Base-by-base conservation (phyloP, 306 rosid species). In the Sophora flavescens region DNA sequence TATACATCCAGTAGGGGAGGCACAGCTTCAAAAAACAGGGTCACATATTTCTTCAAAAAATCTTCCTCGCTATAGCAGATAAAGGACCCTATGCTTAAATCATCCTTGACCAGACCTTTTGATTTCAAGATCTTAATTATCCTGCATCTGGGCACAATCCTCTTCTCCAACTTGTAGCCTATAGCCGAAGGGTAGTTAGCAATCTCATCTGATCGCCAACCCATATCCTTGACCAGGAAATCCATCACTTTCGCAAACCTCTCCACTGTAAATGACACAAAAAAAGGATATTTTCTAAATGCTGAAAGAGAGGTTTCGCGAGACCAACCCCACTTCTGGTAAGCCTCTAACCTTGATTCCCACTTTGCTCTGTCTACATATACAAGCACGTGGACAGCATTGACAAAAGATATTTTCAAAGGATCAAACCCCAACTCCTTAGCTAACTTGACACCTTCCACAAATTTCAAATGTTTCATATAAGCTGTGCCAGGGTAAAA, bases 271-370 rank as follows among this genome's bases (percentile, higher is more conserved):
- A 11, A 47, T 14, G 5, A 2, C 82, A 85, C 64, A 63, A 54
- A 58, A 33, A 14, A n/a, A 0, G 86, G 86, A 58, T 0, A 36
- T 78, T 26, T 81, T 59, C 39, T 78, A 44, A 82, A 85, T 4
- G 86, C 81, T 11, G 36, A 30, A 54, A 75, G 36, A 35, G 57
- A 9, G 2, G 48, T 73, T 33, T 76, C 74, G 18, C 41, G 8
- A 13, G 86, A 65, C 80, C 82, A 75, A 71, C 84, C 82, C 76
- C 82, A 85, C 16, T 62, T 79, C 71, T 12, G 47, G 33, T 70
- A 65, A 35, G 41, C 44, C 52, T 65, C 42, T 62, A 79, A 1
- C 59, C 63, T 85, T 3, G 48, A 28, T 26, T 74, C 59, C 84
- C 79, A 58, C 14, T 10, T 17, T 1, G 60, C 70, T 36, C 26